phyloP scores from a whole-genome alignment of 2,329 filamentous ascomycete genomes.

The Aspergillus neoniger region DNA sequence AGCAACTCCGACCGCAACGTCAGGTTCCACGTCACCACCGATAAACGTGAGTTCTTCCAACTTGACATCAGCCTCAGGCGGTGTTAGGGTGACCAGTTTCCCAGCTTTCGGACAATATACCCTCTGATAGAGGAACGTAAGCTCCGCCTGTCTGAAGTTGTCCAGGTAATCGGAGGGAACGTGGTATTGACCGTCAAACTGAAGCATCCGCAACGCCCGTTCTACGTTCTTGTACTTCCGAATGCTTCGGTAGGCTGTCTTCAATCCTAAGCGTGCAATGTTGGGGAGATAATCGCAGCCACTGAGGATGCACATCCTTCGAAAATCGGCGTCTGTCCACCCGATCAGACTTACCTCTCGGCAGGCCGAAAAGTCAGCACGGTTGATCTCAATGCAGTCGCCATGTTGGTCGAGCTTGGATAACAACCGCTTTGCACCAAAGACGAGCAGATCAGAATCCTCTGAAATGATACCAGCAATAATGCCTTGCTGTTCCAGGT shows the following conservation, averaged over 20 bases:
- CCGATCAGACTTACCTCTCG: constrained; percentile 85
- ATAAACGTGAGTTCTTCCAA: constrained; percentile 77
- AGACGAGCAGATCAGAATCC: constrained; percentile 93
- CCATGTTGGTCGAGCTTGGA: constrained; percentile 95
- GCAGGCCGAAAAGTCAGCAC: constrained; percentile 83
- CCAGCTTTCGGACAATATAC: constrained; percentile 80
- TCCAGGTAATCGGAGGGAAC: constrained; percentile 81
- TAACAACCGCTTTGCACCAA: constrained; percentile 84
- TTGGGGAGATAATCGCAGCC: constrained; percentile 94
- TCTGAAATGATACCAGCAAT: constrained; percentile 90
- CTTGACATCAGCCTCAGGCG: constrained; percentile 63
- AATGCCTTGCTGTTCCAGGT: constrained; percentile 81
- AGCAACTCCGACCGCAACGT: constrained; percentile 73
- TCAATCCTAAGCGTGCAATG: constrained; percentile 82
- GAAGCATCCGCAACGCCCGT: constrained; percentile 75
- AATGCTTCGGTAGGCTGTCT: constrained; percentile 88
- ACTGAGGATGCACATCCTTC: constrained; percentile 93
- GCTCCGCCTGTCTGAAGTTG: constrained; percentile 80
- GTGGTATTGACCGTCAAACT: constrained; percentile 83
- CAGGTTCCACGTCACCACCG: constrained; percentile 68
- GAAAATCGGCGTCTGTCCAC: constrained; percentile 89
- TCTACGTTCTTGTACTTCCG: constrained; percentile 89
- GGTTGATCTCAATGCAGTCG: constrained; percentile 87
- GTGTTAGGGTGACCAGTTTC: constrained; percentile 73
- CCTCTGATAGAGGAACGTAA: constrained; percentile 91